Conservation (phyloP, 768 basidiomycete genomes). For the Tricholoma flavovirens region DNA sequence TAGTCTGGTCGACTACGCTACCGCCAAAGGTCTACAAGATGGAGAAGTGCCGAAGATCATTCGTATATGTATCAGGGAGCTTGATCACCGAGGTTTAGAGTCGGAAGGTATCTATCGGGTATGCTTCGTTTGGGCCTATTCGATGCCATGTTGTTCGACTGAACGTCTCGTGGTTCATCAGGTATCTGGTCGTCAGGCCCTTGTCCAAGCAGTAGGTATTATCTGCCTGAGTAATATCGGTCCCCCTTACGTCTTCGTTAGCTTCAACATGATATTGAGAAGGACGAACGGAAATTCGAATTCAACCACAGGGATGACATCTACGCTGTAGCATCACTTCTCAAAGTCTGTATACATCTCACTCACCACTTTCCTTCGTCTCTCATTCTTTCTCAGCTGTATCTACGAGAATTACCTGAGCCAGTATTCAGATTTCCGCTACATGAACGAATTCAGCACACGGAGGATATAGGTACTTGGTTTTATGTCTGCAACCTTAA, state of each 20-base stretch:
- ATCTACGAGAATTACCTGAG: conserved; percentile 85
- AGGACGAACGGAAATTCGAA: conserved; percentile 68
- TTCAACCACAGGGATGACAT: conserved; percentile 76
- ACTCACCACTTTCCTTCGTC: neutral
- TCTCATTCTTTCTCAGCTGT: conserved; percentile 37
- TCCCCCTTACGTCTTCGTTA: conserved; percentile 21
- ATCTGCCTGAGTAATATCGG: neutral
- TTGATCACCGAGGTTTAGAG: conserved; percentile 75
- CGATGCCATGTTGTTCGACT: conserved; percentile 2
- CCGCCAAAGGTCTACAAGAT: conserved; percentile 66
- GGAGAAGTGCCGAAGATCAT: conserved; percentile 77
- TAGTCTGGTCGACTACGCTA: conserved; percentile 84
- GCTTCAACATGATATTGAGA: conserved; percentile 85
- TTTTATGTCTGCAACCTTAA: neutral
- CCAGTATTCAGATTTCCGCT: conserved; percentile 80
- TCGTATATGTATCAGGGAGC: conserved; percentile 72
- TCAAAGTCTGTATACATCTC: conserved; percentile 52
- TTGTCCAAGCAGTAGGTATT: conserved; percentile 67
- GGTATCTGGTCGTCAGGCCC: conserved; percentile 82
- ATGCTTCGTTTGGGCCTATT: conserved; percentile 16
- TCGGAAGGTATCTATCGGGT: conserved; percentile 80
- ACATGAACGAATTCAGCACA: conserved; percentile 76
- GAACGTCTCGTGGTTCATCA: conserved; percentile 19
- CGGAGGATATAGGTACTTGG: conserved; percentile 62
- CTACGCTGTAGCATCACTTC: conserved; percentile 74